A percentile compares a stretch with the other conserved stretches of the same genome.
These are phyloP conservation scores for Cucurbita moschata DNA, from an alignment of 306 rosid genomes.

Conservation along the genomic window DNA sequence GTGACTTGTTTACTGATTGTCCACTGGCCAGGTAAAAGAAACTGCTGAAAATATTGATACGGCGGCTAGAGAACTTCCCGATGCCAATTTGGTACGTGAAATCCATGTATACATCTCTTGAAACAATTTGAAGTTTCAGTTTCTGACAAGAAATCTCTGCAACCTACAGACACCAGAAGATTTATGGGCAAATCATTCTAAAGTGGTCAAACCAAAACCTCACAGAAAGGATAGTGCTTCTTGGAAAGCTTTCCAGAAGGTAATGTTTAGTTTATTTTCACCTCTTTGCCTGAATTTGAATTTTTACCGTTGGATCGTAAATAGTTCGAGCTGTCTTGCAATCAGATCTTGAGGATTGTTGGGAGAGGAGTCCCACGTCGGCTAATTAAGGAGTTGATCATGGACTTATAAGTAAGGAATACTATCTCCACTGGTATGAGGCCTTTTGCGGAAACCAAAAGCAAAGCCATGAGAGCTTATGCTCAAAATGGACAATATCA, in stretches of 20 bases:
- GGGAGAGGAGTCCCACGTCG: too few relatives aligned
- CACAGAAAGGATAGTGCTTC: constrained; percentile 56
- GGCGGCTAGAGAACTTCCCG: constrained; percentile 93
- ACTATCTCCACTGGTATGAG: too few relatives aligned
- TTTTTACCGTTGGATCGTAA: not conserved
- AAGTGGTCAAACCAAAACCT: constrained; percentile 73
- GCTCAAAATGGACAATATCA: too few relatives aligned
- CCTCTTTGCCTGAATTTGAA: not conserved
- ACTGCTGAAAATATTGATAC: constrained; percentile 80
- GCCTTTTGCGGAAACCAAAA: too few relatives aligned
- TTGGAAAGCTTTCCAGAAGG: constrained; percentile 78
- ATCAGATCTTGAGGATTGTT: not conserved
- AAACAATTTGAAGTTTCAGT: constrained; percentile 5
- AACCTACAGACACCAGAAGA: constrained; percentile 84
- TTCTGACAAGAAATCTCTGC: constrained; percentile 12
- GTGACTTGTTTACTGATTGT: constrained; percentile 7
- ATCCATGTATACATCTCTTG: constrained; percentile 3
- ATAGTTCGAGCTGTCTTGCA: not conserved
- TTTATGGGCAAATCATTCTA: constrained; percentile 86
- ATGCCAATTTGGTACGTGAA: constrained; percentile 83
- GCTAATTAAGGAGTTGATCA: too few relatives aligned
- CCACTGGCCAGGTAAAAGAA: constrained; percentile 43
- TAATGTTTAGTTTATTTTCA: constrained; percentile 5
- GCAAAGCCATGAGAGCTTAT: too few relatives aligned
- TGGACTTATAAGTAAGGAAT: too few relatives aligned